Percentiles rank a stretch among this genome's conserved stretches.
These are phyloP conservation scores for Komagataella kurtzmanii DNA, from an alignment of 805 yeast genomes.

Conservation along the genomic window DNA sequence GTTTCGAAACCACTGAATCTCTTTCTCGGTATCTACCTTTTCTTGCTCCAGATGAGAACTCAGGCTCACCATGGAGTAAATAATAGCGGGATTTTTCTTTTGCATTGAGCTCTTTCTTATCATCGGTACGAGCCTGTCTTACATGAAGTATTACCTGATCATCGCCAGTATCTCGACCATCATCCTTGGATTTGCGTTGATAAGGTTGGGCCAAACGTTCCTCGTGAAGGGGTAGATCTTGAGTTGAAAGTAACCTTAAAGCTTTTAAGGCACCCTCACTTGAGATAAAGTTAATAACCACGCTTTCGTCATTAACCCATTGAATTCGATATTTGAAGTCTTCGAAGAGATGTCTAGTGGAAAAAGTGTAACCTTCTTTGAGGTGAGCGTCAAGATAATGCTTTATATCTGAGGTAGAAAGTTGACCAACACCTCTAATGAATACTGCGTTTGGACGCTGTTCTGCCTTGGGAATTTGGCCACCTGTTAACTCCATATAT, in stretches of 20 bases:
- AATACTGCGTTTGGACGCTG: conserved; percentile 24
- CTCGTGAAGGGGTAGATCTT: conserved; percentile 1
- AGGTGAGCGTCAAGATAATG: conserved; percentile 34
- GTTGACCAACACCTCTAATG: conserved; percentile 48
- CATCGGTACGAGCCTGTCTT: conserved; percentile 39
- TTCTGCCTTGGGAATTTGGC: background rate
- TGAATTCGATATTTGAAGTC: conserved; percentile 28
- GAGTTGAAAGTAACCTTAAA: background rate
- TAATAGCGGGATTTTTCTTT: conserved; percentile 49
- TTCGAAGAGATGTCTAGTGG: conserved; percentile 13
- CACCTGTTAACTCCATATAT: background rate
- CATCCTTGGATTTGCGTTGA: conserved; percentile 21
- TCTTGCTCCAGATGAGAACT: conserved; percentile 6
- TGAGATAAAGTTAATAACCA: conserved; percentile 39
- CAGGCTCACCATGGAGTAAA: conserved; percentile 61
- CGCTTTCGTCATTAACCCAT: conserved; percentile 55
- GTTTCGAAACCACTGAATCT: background rate
- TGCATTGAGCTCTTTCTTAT: conserved; percentile 44
- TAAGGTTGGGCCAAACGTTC: conserved; percentile 11
- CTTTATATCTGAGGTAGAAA: conserved; percentile 48
- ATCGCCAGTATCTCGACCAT: conserved; percentile 17
- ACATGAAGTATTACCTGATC: conserved; percentile 22
- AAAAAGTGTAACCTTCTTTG: conserved; percentile 17
- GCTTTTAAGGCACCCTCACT: conserved; percentile 11
- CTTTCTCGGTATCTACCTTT: background rate